Evolutionary conservation across 257 asterid species (phyloP).

Genomic region (Dorcoceras hygrometricum): DNA sequence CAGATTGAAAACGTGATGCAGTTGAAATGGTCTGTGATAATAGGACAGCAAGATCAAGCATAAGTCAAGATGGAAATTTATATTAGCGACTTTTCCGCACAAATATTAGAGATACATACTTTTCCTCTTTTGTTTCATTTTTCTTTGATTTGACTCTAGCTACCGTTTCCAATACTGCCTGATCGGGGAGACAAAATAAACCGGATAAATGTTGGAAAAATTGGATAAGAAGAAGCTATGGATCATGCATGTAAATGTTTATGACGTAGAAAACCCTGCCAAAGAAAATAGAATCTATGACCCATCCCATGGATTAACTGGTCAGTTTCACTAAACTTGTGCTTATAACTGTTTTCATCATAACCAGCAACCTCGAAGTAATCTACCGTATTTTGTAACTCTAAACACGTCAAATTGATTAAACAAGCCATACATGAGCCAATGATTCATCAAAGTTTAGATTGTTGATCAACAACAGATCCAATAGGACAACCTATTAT

Average conservation of each 20-base stretch:
- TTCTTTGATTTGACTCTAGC: constrained; percentile 96
- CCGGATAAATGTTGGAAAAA: constrained; percentile 23
- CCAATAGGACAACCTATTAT: not conserved
- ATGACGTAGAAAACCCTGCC: not conserved
- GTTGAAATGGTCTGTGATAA: constrained; percentile 64
- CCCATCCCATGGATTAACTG: not conserved
- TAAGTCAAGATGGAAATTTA: constrained; percentile 20
- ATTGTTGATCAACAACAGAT: not conserved
- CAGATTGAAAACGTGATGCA: constrained; percentile 85
- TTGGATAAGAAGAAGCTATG: not conserved
- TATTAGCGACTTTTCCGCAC: constrained; percentile 1
- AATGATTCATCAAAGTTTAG: not conserved
- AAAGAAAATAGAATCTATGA: not conserved
- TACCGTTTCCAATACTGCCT: constrained; percentile 98
- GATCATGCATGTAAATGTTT: constrained; percentile 1
- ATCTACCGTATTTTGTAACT: not conserved
- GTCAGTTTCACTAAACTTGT: constrained; percentile 1
- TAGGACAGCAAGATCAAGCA: constrained; percentile 18
- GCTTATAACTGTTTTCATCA: constrained; percentile 2
- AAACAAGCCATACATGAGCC: not conserved
- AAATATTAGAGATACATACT: constrained; percentile 38
- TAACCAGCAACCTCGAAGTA: not conserved
- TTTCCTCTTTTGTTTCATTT: constrained; percentile 93
- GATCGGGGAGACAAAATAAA: constrained; percentile 32
- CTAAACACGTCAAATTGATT: not conserved